phyloP scores from a whole-genome alignment of 2,329 filamentous ascomycete species.

The Bipolaris sorokiniana region DNA sequence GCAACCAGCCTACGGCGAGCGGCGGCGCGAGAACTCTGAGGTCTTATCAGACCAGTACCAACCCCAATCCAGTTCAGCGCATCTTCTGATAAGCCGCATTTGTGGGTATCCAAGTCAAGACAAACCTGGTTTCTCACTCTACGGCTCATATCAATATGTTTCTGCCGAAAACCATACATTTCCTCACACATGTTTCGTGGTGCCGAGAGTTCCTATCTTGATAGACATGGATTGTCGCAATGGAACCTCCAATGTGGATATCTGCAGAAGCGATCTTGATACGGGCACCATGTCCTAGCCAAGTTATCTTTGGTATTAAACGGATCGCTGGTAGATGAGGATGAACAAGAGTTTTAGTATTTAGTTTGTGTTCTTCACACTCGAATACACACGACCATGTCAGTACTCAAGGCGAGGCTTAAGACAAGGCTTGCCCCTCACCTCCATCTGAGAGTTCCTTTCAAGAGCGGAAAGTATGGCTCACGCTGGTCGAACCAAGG shows the following conservation, averaged over 20 bases:
- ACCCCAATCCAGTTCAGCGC: constrained; percentile 1
- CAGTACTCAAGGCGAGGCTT: constrained; percentile 47
- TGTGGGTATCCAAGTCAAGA: background rate
- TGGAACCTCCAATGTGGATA: background rate
- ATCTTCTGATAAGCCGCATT: background rate
- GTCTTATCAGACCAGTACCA: constrained; percentile 21
- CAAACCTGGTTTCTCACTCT: background rate
- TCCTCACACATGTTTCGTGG: background rate
- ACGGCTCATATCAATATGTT: background rate
- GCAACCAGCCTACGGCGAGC: constrained; percentile 25
- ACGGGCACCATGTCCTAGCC: background rate
- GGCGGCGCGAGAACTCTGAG: constrained; percentile 14
- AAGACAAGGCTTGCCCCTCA: constrained; percentile 49
- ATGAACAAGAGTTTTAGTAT: background rate
- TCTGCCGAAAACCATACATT: background rate
- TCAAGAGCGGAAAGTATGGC: constrained; percentile 50
- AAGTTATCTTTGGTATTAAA: background rate
- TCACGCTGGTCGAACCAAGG: constrained; percentile 58
- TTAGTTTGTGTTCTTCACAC: background rate
- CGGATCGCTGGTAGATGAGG: background rate
- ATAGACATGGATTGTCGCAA: background rate
- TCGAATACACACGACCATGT: constrained; percentile 26
- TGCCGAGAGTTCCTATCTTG: constrained; percentile 30
- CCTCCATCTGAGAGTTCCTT: constrained; percentile 48
- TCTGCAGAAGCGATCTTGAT: constrained; percentile 2